Evolutionary conservation across 2,329 filamentous ascomycete species (phyloP).

Genomic region (Aspergillus neoniger): DNA sequence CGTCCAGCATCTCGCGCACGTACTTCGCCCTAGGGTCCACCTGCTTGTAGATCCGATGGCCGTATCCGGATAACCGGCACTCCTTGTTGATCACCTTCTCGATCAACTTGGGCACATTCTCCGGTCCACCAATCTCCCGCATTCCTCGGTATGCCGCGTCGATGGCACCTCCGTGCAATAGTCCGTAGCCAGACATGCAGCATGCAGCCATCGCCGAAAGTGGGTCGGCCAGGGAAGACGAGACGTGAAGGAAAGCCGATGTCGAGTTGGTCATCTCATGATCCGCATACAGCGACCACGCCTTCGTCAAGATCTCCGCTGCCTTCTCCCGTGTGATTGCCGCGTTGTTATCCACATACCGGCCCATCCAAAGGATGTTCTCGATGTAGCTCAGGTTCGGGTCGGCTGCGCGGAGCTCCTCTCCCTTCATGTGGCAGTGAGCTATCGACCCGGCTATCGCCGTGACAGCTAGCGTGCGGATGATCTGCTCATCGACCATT

Average conservation of each 20-base stretch:
- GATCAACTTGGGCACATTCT: conserved; percentile 56
- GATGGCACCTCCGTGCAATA: conserved; percentile 58
- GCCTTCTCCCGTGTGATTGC: background rate
- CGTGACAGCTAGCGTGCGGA: background rate
- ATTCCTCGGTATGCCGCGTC: conserved; percentile 59
- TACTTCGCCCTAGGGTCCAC: conserved; percentile 57
- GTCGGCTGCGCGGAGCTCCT: background rate
- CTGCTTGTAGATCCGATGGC: conserved; percentile 51
- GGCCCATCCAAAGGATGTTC: background rate
- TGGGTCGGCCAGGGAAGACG: conserved; percentile 56
- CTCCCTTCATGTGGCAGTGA: background rate
- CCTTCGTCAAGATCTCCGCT: background rate
- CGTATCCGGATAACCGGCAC: conserved; percentile 57
- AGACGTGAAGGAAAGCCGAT: conserved; percentile 56
- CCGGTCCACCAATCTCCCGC: conserved; percentile 53
- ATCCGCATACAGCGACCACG: conserved; percentile 57
- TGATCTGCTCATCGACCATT: conserved; percentile 1
- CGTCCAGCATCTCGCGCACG: conserved; percentile 43
- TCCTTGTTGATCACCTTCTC: conserved; percentile 54
- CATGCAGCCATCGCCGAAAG: conserved; percentile 53
- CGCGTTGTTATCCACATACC: background rate
- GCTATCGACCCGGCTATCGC: background rate
- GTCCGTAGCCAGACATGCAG: conserved; percentile 50
- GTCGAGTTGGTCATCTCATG: conserved; percentile 62
- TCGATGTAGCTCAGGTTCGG: conserved; percentile 1